Base-by-base conservation (phyloP, 257 asterid genomes). In the Henckelia pumila region DNA sequence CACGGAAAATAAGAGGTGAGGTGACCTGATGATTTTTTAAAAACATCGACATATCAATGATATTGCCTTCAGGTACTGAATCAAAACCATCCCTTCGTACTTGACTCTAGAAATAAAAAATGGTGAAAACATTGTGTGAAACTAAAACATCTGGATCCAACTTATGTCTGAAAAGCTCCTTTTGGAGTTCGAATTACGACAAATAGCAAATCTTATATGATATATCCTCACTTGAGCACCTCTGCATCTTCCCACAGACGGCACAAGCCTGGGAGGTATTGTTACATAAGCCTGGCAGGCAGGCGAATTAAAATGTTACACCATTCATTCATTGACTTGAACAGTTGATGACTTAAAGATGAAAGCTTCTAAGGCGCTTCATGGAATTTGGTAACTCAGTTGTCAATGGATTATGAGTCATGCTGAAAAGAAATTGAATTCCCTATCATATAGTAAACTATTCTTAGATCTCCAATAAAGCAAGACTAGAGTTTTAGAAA, bases 331-430 rank as follows among this genome's bases (percentile, higher is more conserved):
- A 69, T 62, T 7, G 11, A 59, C 28, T 11, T 14, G 21, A 26
- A 58, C 11, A 64, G n/a, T 25, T 62, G 71, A 16, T 26, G 25
- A 35, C 35, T n/a, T 63, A 26, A 69, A 29, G 61, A 63, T 62
- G n/a, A 40, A 40, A 40, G 50, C 50, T 40, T 35, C 6, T 40
- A n/a, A 40, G 55, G 66, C 49, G n/a, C 10, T 33, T 61, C 66
- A 7, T 61, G 44, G 44, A 30, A 63, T 66, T 62, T 13, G 59
- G 56, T 11, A 28, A 59, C 19, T 16, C 28, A n/a, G n/a, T n/a
- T n/a, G n/a, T n/a, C n/a, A n/a, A n/a, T n/a, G n/a, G n/a, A n/a
- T n/a, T n/a, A n/a, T 50, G 37, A 9, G 47, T 66, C 53, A 40
- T 49, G 20, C 23, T 24, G 7, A 67, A 69, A 40, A 53, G 65